Conservation (phyloP, 176 grass and related monocot genomes). For the maize (Zea mays) region Zm-B73-REFERENCE-NAM-5.0 NC_050103.1:172502001-172502500, state of each 20-base stretch:
- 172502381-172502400: neutral
- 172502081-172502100: too few species aligned
- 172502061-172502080: too few species aligned
- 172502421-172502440: constrained; percentile 14
- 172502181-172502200: constrained; percentile 22
- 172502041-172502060: too few species aligned
- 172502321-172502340: too few species aligned
- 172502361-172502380: neutral
- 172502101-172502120: too few species aligned
- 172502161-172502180: neutral
- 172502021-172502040: too few species aligned
- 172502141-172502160: constrained; percentile 31
- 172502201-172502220: neutral
- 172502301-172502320: too few species aligned
- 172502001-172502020: too few species aligned
- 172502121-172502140: too few species aligned
- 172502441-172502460: constrained; percentile 15
- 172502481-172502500: constrained; percentile 21
- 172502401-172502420: neutral
- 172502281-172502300: too few species aligned
- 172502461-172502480: constrained; percentile 30
- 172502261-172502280: too few species aligned
- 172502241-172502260: too few species aligned
- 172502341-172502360: neutral
- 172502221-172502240: neutral